phyloP scores from a whole-genome alignment of 75 land plant species.

The Pinus taeda region DNA sequence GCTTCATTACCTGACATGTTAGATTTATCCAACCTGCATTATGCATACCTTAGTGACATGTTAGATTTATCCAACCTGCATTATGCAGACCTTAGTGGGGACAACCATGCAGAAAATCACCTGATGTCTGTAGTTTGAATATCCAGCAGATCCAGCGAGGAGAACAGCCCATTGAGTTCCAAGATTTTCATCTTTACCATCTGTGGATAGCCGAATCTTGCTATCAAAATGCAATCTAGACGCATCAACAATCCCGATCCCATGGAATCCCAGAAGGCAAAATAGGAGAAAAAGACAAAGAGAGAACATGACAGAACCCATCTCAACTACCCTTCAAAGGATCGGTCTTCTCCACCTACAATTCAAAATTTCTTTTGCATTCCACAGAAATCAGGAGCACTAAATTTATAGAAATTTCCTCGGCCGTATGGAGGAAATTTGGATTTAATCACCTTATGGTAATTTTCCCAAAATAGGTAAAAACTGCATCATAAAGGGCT shows the following conservation, averaged over 20 bases:
- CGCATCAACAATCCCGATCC: not conserved
- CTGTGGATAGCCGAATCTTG: not conserved
- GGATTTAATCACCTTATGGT: not conserved
- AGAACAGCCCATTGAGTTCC: slow-evolving; percentile 36
- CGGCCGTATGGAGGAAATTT: not conserved
- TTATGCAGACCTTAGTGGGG: too few species aligned
- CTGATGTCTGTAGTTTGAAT: slow-evolving; percentile 31
- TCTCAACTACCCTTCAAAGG: slow-evolving; percentile 9
- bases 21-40: not conserved
- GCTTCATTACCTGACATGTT: not conserved
- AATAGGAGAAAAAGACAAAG: not conserved
- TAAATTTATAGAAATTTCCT: not conserved
- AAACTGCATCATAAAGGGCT: too few species aligned
- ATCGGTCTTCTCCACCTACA: slow-evolving; percentile 3
- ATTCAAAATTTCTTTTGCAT: not conserved
- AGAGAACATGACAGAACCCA: not conserved
- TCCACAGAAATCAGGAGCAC: not conserved
- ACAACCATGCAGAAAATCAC: slow-evolving; percentile 1
- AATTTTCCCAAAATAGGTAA: too few species aligned
- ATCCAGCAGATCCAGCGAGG: slow-evolving; percentile 29
- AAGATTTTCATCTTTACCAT: too few species aligned
- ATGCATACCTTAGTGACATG: too few species aligned
- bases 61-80: too few species aligned
- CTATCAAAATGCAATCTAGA: not conserved
- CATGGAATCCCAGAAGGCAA: not conserved